A percentile compares a stretch with the other conserved stretches of the same genome.
phyloP scores from a whole-genome alignment of 768 basidiomycete species.

The Tephrocybe sp. region DNA sequence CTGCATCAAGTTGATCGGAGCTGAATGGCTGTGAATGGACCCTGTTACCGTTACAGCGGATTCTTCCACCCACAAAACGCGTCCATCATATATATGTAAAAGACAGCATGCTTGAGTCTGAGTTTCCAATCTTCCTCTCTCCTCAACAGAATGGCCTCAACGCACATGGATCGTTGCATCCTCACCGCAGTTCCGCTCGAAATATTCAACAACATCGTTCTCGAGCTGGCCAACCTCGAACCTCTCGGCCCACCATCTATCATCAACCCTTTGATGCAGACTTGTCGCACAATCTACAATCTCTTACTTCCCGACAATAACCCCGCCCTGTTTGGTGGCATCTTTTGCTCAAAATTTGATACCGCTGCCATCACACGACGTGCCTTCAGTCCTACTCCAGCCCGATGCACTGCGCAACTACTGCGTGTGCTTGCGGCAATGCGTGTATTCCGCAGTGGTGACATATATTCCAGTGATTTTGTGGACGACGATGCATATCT shows the following conservation, averaged over 20 bases:
- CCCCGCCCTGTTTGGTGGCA: conserved; percentile 44
- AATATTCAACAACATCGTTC: conserved; percentile 39
- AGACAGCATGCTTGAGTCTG: neutral
- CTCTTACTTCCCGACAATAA: conserved; percentile 29
- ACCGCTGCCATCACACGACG: conserved; percentile 47
- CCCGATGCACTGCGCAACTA: conserved; percentile 35
- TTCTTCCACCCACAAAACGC: neutral
- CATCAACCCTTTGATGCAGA: conserved; percentile 47
- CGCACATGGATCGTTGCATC: neutral
- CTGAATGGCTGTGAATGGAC: neutral
- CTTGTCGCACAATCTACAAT: conserved; percentile 38
- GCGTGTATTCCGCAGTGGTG: conserved; percentile 31
- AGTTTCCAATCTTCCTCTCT: neutral
- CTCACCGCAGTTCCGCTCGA: conserved; percentile 9
- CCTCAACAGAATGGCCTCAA: neutral
- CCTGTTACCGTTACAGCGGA: conserved; percentile 1
- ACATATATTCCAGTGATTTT: neutral
- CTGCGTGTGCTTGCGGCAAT: conserved; percentile 35
- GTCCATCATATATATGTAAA: neutral
- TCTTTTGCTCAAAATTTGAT: conserved; percentile 62
- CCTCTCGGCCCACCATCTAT: conserved; percentile 45
- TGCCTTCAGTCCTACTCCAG: conserved; percentile 33
- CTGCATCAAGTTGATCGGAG: conserved; percentile 2
- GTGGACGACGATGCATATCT: conserved; percentile 5
- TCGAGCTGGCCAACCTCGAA: conserved; percentile 39